Evolutionary conservation across 345 rosid genomes (phyloP), one percentile per base, ranked within the genome.

Genomic region (Microcos paniculata): DNA sequence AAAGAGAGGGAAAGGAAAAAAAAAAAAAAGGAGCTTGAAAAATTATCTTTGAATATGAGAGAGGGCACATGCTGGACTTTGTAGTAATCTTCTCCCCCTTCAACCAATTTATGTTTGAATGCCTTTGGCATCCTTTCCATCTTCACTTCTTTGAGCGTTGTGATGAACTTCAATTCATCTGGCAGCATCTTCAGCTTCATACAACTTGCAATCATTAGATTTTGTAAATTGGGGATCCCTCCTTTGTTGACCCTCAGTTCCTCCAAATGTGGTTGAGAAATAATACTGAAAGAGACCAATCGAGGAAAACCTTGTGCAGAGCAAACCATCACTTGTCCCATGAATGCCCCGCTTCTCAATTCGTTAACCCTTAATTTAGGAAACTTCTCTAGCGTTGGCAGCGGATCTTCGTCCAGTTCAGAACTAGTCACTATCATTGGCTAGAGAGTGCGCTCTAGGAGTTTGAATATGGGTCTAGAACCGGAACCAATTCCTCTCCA

Each of bases 221-320:
- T 6, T 24, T n/a, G 24, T 19, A 64, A 26, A 38, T 64, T 64
- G n/a, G 45, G 42, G 49, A 64, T 33, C 28, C 53, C 71, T 40
- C 48, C 45, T 51, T 51, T 19, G 30, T 14, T 38, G 14, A 51
- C 45, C 16, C 80, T 79, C 73, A 74, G 71, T 43, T 82, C 79
- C 33, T 71, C 79, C 38, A 80, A 49, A 8, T 72, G 65, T 21
- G 23, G 58, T 14, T 62, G 73, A 31, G 28, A 45, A 7, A 30
- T 13, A 14, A 80, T 26, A 28, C 56, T 65, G 28, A 80, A 51
- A 23, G 46, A 16, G 0, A 38, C 45, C 58, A 81, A 53, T 51
- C 45, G 40, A 62, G 75, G 78, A 69, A 81, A 81, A 1, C 83
- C 80, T 26, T 19, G 42, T 72, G 70, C 56, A 0, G 80, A 80